Percentiles rank a stretch among this genome's conserved stretches.
These are phyloP conservation scores for Aspergillus hancockii DNA, from an alignment of 495 filamentous ascomycete genomes.

Conservation along the genomic window DNA sequence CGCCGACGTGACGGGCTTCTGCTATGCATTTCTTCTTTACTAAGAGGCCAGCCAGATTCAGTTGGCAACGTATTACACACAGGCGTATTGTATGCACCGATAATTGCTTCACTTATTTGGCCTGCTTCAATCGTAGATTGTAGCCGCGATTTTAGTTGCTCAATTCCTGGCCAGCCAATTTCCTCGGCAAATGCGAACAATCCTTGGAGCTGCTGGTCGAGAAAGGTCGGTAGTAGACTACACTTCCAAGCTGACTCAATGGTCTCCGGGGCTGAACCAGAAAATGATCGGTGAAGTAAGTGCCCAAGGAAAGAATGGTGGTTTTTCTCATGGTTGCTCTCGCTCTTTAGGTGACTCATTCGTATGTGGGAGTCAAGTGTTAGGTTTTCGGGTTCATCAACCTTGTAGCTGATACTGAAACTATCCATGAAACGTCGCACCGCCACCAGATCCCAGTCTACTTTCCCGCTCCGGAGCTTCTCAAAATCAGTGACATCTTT, in stretches of 20 bases:
- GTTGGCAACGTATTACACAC: conserved; percentile 2
- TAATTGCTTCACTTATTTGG: conserved; percentile 11
- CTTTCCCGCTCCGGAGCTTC: conserved; percentile 62
- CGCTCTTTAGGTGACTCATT: conserved; percentile 17
- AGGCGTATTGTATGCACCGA: conserved; percentile 12
- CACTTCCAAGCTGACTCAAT: conserved; percentile 40
- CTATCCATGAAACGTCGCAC: conserved; percentile 77
- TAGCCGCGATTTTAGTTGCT: conserved; percentile 30
- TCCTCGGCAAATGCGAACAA: conserved; percentile 51
- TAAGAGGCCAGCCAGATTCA: background rate
- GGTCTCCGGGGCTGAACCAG: background rate
- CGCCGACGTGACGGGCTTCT: conserved; percentile 30
- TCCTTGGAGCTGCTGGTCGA: conserved; percentile 49
- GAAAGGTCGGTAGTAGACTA: conserved; percentile 38
- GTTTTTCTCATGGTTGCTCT: conserved; percentile 25
- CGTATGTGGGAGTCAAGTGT: background rate
- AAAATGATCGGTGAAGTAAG: conserved; percentile 25
- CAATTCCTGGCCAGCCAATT: conserved; percentile 51
- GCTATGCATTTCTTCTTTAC: conserved; percentile 34
- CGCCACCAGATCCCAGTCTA: conserved; percentile 79
- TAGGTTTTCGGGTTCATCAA: conserved; percentile 1
- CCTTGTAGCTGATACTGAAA: conserved; percentile 44
- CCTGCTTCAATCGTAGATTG: conserved; percentile 20
- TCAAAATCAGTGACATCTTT: conserved; percentile 66
- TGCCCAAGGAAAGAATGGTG: conserved; percentile 30